Conservation (phyloP, 495 filamentous ascomycete species). For the Friedmanniomyces simplex region DNA sequence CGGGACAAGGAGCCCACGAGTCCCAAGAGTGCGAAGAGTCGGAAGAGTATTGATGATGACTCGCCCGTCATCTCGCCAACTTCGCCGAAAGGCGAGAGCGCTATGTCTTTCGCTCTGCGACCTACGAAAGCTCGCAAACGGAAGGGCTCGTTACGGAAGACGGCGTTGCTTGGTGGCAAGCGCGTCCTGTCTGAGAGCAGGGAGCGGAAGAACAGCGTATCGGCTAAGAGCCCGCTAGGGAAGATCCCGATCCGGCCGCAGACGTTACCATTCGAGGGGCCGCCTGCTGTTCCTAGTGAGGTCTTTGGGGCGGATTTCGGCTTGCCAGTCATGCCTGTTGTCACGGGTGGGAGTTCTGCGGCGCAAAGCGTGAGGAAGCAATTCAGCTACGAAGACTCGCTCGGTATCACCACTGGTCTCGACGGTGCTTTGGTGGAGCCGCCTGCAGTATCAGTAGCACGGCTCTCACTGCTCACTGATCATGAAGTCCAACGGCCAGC, state of each 20-base stretch:
- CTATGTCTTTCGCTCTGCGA: constrained; percentile 37
- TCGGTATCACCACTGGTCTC: constrained; percentile 19
- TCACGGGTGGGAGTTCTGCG: neutral
- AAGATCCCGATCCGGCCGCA: neutral
- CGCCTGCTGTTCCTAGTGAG: neutral
- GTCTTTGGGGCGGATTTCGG: neutral
- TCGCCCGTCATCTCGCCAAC: constrained; percentile 6
- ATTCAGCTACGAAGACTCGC: constrained; percentile 29
- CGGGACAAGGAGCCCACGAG: constrained; percentile 21
- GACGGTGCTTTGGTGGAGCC: constrained; percentile 22
- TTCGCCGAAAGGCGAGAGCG: constrained; percentile 8
- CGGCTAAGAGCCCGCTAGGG: constrained; percentile 3
- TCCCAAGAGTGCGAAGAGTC: constrained; percentile 19
- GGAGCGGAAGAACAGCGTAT: constrained; percentile 13
- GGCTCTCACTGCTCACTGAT: constrained; percentile 15
- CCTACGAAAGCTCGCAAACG: constrained; percentile 59
- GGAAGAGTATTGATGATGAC: constrained; percentile 16
- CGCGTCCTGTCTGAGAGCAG: constrained; percentile 8
- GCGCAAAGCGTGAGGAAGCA: constrained; percentile 6
- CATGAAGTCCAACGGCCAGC: neutral
- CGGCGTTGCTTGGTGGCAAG: constrained; percentile 26
- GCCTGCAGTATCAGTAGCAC: constrained; percentile 7
- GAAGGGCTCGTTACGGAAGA: constrained; percentile 38
- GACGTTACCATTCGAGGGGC: neutral
- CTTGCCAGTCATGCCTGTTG: neutral